Evolutionary conservation across 2,329 filamentous ascomycete species (phyloP).

Genomic region (Pseudogymnoascus sp.): DNA sequence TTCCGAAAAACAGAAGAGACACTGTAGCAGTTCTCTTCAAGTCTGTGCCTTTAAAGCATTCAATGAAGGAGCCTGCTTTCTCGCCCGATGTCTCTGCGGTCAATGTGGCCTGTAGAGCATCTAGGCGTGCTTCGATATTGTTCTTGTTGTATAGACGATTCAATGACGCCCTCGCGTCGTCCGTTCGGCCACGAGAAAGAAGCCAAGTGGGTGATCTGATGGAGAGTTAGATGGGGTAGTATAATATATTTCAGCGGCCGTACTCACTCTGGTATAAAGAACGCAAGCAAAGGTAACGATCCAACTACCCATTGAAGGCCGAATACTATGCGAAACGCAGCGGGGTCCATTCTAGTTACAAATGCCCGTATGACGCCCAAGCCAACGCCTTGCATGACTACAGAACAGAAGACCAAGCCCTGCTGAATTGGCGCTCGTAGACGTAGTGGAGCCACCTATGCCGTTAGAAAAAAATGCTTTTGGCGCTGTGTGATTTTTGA

Average conservation of each 20-base stretch:
- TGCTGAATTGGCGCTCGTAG: constrained; percentile 17
- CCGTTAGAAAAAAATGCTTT: neutral
- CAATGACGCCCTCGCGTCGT: constrained; percentile 11
- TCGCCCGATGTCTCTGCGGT: neutral
- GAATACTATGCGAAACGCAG: constrained; percentile 16
- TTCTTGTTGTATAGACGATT: constrained; percentile 14
- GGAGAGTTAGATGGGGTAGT: neutral
- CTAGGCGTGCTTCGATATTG: constrained; percentile 13
- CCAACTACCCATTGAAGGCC: constrained; percentile 17
- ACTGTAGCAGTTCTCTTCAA: constrained; percentile 31
- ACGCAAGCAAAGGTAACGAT: neutral
- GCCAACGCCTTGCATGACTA: constrained; percentile 17
- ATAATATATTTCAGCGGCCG: neutral
- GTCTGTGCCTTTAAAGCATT: constrained; percentile 30
- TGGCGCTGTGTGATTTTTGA: constrained; percentile 12
- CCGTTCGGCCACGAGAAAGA: constrained; percentile 6
- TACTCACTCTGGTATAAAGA: neutral
- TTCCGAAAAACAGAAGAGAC: constrained; percentile 26
- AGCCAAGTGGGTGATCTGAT: constrained; percentile 16
- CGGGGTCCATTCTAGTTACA: constrained; percentile 13
- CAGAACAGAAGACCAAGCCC: constrained; percentile 15
- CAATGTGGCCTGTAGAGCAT: constrained; percentile 11
- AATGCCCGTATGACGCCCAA: constrained; percentile 15
- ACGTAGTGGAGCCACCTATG: constrained; percentile 15
- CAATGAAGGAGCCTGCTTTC: constrained; percentile 19